Evolutionary conservation across 176 grass and related monocot species (phyloP).

Genomic region (Juncus inflexus): DNA sequence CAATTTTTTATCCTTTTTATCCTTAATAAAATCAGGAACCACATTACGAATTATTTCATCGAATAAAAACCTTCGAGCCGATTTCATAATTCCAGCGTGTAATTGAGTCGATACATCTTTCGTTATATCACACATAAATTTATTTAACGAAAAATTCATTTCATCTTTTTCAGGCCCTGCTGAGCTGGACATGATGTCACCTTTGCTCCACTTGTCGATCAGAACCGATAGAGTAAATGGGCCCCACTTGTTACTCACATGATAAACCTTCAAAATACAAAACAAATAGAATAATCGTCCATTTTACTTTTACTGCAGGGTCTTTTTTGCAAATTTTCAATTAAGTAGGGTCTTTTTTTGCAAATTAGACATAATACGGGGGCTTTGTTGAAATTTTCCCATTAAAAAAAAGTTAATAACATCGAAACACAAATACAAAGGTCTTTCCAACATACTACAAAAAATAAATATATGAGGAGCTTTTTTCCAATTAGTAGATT

Average conservation of each 20-base stretch:
- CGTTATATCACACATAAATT: conserved; percentile 46
- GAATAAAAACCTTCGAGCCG: conserved; percentile 61
- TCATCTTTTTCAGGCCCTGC: conserved; percentile 35
- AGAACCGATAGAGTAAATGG: conserved; percentile 76
- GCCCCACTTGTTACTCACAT: conserved; percentile 65
- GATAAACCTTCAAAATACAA: conserved; percentile 60
- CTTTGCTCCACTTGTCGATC: conserved; percentile 69
- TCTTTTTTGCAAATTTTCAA: no score
- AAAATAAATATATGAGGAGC: no score
- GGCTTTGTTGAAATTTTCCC: no score
- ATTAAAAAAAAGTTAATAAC: no score
- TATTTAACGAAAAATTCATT: conserved; percentile 22
- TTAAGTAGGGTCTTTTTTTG: no score
- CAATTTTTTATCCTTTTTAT: conserved; percentile 43
- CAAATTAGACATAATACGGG: no score
- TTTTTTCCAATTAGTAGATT: no score
- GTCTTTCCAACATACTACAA: no score
- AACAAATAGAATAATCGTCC: conserved; percentile 1
- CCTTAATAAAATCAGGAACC: conserved; percentile 70
- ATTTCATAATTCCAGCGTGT: conserved; percentile 87
- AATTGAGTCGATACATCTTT: conserved; percentile 63
- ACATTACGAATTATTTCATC: conserved; percentile 82
- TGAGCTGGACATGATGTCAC: conserved; percentile 23
- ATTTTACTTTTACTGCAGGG: neutral
- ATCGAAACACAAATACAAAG: no score